phyloP scores from a whole-genome alignment of 140 eudicot species.

The Stevia rebaudiana region DNA sequence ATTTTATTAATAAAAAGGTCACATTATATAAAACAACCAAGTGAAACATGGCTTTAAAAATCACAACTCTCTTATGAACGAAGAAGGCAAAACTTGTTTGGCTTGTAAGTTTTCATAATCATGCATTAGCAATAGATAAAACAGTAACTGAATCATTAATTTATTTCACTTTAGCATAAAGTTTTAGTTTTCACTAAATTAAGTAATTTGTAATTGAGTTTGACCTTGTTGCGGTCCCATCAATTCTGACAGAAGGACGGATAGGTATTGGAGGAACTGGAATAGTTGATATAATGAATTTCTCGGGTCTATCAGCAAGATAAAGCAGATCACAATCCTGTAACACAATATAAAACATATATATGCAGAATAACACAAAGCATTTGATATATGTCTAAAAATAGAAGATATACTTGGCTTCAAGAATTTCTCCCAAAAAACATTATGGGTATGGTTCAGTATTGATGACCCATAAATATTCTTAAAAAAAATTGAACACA shows the following conservation, averaged over 20 bases:
- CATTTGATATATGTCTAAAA: not conserved
- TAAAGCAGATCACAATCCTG: slow-evolving; percentile 98
- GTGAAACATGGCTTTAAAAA: slow-evolving; percentile 7
- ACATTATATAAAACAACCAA: not conserved
- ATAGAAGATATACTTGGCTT: not conserved
- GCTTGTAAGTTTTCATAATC: not conserved
- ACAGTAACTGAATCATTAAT: not conserved
- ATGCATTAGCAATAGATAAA: not conserved
- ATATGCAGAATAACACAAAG: not conserved
- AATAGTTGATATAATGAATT: slow-evolving; percentile 62
- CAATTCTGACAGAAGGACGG: slow-evolving; percentile 92
- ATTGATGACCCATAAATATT: not conserved
- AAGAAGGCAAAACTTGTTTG: not conserved
- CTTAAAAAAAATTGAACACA: not conserved
- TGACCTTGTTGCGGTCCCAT: slow-evolving; percentile 82
- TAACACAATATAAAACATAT: slow-evolving; percentile 10
- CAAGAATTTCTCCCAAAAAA: not conserved
- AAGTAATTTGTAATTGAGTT: slow-evolving; percentile 7
- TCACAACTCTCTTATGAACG: not conserved
- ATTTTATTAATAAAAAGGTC: not conserved
- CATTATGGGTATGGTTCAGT: not conserved
- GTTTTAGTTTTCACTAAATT: not conserved
- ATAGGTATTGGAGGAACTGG: slow-evolving; percentile 88
- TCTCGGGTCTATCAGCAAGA: slow-evolving; percentile 85
- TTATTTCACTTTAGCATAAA: not conserved